A percentile compares a stretch with the other conserved stretches of the same genome.
Conservation (phyloP, 139 green algal species). For the Zygnema cylindricum region DNA sequence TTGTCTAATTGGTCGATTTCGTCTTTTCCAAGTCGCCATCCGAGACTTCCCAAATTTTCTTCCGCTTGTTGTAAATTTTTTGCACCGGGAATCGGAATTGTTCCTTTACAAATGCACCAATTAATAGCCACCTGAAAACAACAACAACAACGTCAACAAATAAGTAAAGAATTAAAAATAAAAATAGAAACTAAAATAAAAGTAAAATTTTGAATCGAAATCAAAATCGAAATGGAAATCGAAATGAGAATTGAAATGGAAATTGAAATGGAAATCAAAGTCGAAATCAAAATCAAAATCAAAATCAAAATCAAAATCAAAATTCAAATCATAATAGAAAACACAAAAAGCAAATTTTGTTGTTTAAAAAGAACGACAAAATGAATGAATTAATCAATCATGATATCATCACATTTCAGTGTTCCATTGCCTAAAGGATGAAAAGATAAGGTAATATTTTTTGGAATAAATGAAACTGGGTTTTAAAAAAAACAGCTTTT, state of each 20-base stretch:
- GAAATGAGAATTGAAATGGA: neutral
- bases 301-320: neutral
- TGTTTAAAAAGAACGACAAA: no score
- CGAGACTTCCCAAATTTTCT: slow-evolving; percentile 49
- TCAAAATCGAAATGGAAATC: neutral
- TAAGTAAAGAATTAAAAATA: slow-evolving; percentile 29
- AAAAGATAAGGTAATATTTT: no score
- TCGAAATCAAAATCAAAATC: neutral
- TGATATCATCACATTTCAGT: no score
- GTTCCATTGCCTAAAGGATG: no score
- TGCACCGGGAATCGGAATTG: slow-evolving; percentile 91
- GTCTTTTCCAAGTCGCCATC: slow-evolving; percentile 26
- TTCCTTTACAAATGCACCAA: slow-evolving; percentile 94
- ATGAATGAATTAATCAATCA: no score
- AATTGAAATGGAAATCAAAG: neutral
- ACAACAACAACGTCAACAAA: neutral
- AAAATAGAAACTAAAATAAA: slow-evolving; percentile 59
- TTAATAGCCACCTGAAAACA: slow-evolving; percentile 87
- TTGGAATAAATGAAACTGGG: no score
- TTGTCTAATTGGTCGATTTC: slow-evolving; percentile 48
- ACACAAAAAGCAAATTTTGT: neutral
- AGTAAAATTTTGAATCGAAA: neutral
- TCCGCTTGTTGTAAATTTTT: slow-evolving; percentile 78
- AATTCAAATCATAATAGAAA: neutral
- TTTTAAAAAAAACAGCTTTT: no score